Evolutionary conservation across 2,329 filamentous ascomycete genomes (phyloP), one percentile per base, ranked within the genome.

Genomic region (Penicillium sclerotigenum): DNA sequence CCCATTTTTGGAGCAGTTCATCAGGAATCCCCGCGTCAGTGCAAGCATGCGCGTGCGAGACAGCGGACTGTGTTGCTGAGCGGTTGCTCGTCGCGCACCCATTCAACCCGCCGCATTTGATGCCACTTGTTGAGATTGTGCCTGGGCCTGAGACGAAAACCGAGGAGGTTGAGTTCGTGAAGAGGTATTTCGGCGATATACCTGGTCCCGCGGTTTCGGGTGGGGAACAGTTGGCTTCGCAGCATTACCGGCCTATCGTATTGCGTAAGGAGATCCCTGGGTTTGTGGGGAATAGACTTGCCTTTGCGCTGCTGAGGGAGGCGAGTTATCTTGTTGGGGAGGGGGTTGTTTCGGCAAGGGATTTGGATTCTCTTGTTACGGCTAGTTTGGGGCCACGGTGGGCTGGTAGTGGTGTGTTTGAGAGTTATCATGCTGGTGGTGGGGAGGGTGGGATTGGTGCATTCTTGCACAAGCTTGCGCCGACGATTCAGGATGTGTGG

Each of bases 101-200:
- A 0, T 86, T 82, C 67, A 86, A 86, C 52, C 84, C 81, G 22
- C 83, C 83, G 1, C 82, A 85, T 59, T 77, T 86, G 51, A 84
- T 86, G 80, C 83, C 83, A 0, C 64, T 86, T 1, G 68, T 86
- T 2, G 83, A 86, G 65, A 73, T 86, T 31, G 83, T 85, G 0
- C 81, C 82, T 0, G 77, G 74, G 1, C 77, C 75, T 5, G 56
- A 60, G 29, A 84, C 80, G 0, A 65, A 67, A 0, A 36, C 68
- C 0, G 65, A 68, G 26, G 38, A 59, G 7, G 60, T 70, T 9
- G 66, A 66, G 5, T 71, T 70, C 51, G 69, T 60, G 14, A 58
- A 56, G 28, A 61, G 67, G 1, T 84, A 81, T 61, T 84, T 71
- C 33, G 59, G 57, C 8, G 34, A 51, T 9, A 52, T 59, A 0